Conservation (phyloP, 2,329 filamentous ascomycete species). For the Ophiostoma quercus region DNA sequence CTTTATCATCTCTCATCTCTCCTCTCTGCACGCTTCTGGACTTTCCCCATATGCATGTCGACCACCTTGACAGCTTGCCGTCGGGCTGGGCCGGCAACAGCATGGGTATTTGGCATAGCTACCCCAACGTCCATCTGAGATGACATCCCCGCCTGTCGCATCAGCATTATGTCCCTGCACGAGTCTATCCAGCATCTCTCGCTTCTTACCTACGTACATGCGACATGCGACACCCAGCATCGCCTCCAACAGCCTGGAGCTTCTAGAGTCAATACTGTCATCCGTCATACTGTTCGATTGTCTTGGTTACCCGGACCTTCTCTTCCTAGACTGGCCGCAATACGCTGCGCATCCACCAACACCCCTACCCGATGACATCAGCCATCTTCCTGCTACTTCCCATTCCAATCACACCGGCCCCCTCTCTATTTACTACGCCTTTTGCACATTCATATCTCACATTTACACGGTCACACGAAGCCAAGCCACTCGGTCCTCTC, state of each 20-base stretch:
- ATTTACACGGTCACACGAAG: neutral
- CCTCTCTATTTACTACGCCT: neutral
- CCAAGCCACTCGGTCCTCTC: neutral
- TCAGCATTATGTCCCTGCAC: no score
- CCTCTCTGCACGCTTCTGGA: neutral
- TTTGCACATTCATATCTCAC: neutral
- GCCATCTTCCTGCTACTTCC: neutral
- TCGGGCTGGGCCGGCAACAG: conserved; percentile 6
- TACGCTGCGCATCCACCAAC: neutral
- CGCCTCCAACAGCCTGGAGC: neutral
- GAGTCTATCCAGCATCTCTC: neutral
- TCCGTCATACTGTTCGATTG: neutral
- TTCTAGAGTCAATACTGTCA: neutral
- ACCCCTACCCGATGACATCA: neutral
- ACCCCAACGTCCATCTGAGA: neutral
- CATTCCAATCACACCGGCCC: conserved; percentile 4
- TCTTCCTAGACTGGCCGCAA: neutral
- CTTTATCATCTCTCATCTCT: neutral
- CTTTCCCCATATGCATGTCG: neutral
- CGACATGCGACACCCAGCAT: neutral
- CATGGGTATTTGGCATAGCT: neutral
- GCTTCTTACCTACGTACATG: neutral
- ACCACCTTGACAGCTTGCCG: neutral
- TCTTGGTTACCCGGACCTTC: neutral
- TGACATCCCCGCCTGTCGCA: neutral